Conservation (phyloP, 2,329 filamentous ascomycete genomes). For the Penicillium freii region DNA sequence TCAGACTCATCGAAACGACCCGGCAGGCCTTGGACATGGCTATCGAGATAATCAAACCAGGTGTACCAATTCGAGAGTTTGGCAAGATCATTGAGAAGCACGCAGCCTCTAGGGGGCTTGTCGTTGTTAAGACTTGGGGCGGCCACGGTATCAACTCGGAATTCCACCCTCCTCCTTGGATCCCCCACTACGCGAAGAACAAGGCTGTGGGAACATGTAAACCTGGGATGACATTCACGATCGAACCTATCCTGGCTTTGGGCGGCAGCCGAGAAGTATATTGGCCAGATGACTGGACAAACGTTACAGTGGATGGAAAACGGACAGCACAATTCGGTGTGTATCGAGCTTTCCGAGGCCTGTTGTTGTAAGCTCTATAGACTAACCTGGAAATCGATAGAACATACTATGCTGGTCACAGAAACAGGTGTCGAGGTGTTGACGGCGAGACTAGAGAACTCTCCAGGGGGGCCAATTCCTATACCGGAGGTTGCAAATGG, state of each 20-base stretch:
- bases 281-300: conserved; percentile 97
- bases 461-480: conserved; percentile 66
- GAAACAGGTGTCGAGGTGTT: conserved; percentile 73
- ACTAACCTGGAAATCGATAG: conserved; percentile 32
- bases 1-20: conserved; percentile 80
- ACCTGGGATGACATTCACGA: conserved; percentile 92
- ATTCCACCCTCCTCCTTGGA: conserved; percentile 86
- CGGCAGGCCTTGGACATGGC: conserved; percentile 78
- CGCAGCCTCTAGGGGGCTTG: conserved; percentile 74
- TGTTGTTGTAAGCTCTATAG: neutral
- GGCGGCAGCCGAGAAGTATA: conserved; percentile 82
- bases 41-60: conserved; percentile 84
- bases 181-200: conserved; percentile 93
- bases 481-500: conserved; percentile 44
- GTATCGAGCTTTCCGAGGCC: conserved; percentile 5
- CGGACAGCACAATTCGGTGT: conserved; percentile 77
- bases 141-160: conserved; percentile 86
- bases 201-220: conserved; percentile 89
- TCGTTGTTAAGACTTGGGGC: conserved; percentile 85
- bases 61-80: conserved; percentile 79
- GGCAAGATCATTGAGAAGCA: conserved; percentile 89
- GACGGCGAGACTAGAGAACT: conserved; percentile 65
- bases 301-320: conserved; percentile 81
- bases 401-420: conserved; percentile 77
- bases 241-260: conserved; percentile 90